These are phyloP conservation scores for Boletus insuetus DNA, from an alignment of 768 basidiomycete species.

Conservation along the genomic window DNA sequence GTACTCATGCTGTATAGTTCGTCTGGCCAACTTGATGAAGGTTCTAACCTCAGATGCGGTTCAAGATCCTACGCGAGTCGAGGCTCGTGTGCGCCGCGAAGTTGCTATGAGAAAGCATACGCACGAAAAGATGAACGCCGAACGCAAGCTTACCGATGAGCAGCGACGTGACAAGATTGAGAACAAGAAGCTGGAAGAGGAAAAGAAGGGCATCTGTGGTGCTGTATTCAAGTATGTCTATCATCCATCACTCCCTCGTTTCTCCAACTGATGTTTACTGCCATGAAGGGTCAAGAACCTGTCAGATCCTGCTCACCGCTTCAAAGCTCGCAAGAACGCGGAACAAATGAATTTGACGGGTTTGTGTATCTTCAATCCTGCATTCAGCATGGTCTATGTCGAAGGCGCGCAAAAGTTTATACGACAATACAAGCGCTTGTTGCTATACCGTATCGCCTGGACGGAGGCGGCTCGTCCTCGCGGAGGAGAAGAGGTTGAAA, in stretches of 20 bases:
- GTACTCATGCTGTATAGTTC: slow-evolving; percentile 50
- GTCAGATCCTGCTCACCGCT: slow-evolving; percentile 89
- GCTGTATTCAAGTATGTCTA: slow-evolving; percentile 86
- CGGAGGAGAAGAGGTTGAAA: slow-evolving; percentile 67
- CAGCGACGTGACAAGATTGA: slow-evolving; percentile 86
- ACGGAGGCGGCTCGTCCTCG: slow-evolving; percentile 85
- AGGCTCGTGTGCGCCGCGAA: slow-evolving; percentile 91
- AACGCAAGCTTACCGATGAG: slow-evolving; percentile 89
- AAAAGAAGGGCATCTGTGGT: slow-evolving; percentile 78
- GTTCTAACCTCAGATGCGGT: slow-evolving; percentile 96
- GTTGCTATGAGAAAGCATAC: slow-evolving; percentile 85
- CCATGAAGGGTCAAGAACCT: slow-evolving; percentile 75
- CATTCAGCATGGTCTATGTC: slow-evolving; percentile 88
- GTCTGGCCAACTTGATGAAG: slow-evolving; percentile 94
- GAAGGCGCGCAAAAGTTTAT: slow-evolving; percentile 88
- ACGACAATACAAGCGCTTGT: slow-evolving; percentile 81
- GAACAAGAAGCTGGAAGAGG: slow-evolving; percentile 81
- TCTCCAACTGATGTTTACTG: not conserved
- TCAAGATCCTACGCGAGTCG: slow-evolving; percentile 96
- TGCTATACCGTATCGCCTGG: slow-evolving; percentile 89
- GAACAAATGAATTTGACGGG: slow-evolving; percentile 88
- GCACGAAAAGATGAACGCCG: slow-evolving; percentile 92
- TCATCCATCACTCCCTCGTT: not conserved
- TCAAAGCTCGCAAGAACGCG: slow-evolving; percentile 96
- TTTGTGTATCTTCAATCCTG: slow-evolving; percentile 85